Conservation (phyloP, 2,329 filamentous ascomycete genomes). For the Colletotrichum sp. region DNA sequence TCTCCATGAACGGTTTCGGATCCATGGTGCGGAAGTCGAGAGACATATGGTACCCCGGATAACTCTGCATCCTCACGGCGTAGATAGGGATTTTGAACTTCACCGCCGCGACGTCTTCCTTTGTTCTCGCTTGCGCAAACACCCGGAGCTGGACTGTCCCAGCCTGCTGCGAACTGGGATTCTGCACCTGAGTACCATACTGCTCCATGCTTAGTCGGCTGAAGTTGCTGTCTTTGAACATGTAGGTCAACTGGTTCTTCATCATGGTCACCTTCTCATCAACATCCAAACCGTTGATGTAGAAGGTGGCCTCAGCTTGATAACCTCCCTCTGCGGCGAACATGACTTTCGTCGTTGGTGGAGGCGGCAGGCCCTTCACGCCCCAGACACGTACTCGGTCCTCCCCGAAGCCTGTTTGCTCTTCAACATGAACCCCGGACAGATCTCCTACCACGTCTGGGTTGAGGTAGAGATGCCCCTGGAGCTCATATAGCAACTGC, state of each 20-base stretch:
- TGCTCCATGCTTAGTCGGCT: conserved; percentile 37
- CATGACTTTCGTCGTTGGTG: conserved; percentile 56
- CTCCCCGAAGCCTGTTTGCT: conserved; percentile 27
- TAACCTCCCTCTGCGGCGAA: conserved; percentile 54
- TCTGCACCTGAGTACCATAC: conserved; percentile 22
- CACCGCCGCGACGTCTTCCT: conserved; percentile 18
- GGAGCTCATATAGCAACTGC: conserved; percentile 55
- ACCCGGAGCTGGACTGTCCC: conserved; percentile 26
- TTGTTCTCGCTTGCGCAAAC: conserved; percentile 30
- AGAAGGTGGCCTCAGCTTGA: conserved; percentile 39
- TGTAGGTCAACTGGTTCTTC: conserved; percentile 24
- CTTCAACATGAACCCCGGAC: conserved; percentile 35
- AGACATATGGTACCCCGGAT: conserved; percentile 47
- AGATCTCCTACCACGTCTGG: conserved; percentile 50
- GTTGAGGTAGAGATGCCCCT: conserved; percentile 52
- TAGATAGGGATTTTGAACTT: conserved; percentile 37
- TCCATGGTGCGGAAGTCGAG: conserved; percentile 47
- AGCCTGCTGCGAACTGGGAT: conserved; percentile 27
- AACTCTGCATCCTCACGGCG: conserved; percentile 44
- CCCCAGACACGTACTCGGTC: conserved; percentile 45
- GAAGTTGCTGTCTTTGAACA: conserved; percentile 33
- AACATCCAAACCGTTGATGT: conserved; percentile 18
- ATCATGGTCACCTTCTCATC: conserved; percentile 26
- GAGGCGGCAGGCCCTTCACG: conserved; percentile 45
- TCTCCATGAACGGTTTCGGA: conserved; percentile 47